A percentile compares a stretch with the other conserved stretches of the same genome.
These are phyloP conservation scores for Cercospora sp. DNA, from an alignment of 2,329 filamentous ascomycete genomes.

Conservation along the genomic window DNA sequence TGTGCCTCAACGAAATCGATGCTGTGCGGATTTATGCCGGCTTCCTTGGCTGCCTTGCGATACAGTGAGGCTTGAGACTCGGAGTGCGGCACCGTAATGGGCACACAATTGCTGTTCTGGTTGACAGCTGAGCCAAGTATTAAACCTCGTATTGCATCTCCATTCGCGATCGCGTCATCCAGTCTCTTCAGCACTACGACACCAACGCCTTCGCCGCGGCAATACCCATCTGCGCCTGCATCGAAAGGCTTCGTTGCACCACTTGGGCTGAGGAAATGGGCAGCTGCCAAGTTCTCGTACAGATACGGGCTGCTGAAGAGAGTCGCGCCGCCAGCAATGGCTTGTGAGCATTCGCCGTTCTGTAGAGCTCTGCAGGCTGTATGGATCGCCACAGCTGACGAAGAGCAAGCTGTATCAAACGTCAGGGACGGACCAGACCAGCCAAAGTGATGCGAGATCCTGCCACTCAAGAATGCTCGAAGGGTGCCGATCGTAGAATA, in stretches of 20 bases:
- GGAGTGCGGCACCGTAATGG: conserved; percentile 30
- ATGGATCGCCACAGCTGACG: conserved; percentile 38
- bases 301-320: conserved; percentile 37
- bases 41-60: conserved; percentile 9
- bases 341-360: conserved; percentile 35
- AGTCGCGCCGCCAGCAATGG: conserved; percentile 43
- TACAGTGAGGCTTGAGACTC: conserved; percentile 10
- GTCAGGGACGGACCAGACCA: conserved; percentile 45
- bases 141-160: conserved; percentile 36
- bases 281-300: conserved; percentile 41
- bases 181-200: conserved; percentile 37
- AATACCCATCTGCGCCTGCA: conserved; percentile 37
- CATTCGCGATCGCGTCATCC: conserved; percentile 36
- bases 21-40: conserved; percentile 17
- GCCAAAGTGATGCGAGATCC: conserved; percentile 44
- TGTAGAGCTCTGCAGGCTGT: conserved; percentile 35
- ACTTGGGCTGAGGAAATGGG: conserved; percentile 46
- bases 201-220: conserved; percentile 33
- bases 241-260: conserved; percentile 50
- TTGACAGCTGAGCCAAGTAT: conserved; percentile 34
- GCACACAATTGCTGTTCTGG: conserved; percentile 32
- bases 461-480: conserved; percentile 30
- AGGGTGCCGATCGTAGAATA: conserved; percentile 41
- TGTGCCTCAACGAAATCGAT: conserved; percentile 22
- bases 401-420: conserved; percentile 43